Percentiles rank a stretch among this genome's conserved stretches.
Conservation (phyloP, 2,329 filamentous ascomycete genomes). For the Lecanicillium sp. region DNA sequence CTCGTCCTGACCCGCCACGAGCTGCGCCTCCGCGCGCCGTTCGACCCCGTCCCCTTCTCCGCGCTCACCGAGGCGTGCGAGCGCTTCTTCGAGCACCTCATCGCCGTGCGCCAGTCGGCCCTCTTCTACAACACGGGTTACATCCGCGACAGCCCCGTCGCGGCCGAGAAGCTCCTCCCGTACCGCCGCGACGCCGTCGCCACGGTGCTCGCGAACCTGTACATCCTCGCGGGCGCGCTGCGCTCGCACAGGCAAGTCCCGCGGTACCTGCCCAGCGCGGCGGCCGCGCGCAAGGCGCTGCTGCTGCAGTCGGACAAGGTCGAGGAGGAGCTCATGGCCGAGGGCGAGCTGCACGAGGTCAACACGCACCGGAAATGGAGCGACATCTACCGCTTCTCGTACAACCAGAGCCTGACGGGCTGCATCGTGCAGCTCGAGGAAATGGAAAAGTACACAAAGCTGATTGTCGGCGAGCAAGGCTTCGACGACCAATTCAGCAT, state of each 20-base stretch:
- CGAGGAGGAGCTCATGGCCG: slow-evolving; percentile 29
- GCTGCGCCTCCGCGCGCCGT: slow-evolving; percentile 50
- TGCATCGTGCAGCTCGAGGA: slow-evolving; percentile 50
- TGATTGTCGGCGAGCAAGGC: slow-evolving; percentile 49
- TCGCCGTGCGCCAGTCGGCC: slow-evolving; percentile 51
- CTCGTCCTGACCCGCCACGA: slow-evolving; percentile 53
- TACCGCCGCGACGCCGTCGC: slow-evolving; percentile 53
- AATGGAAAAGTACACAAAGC: slow-evolving; percentile 50
- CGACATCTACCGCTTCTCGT: slow-evolving; percentile 51
- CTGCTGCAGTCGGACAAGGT: slow-evolving; percentile 45
- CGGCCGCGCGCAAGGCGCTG: slow-evolving; percentile 45
- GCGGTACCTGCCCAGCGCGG: slow-evolving; percentile 51
- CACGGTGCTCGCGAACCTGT: slow-evolving; percentile 51
- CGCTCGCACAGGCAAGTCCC: slow-evolving; percentile 44
- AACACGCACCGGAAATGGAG: slow-evolving; percentile 42
- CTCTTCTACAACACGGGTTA: slow-evolving; percentile 51
- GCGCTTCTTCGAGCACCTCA: slow-evolving; percentile 53
- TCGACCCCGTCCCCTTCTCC: slow-evolving; percentile 50
- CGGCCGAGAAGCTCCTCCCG: slow-evolving; percentile 41
- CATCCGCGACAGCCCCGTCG: slow-evolving; percentile 43
- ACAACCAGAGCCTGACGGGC: slow-evolving; percentile 47
- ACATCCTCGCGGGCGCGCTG: slow-evolving; percentile 51
- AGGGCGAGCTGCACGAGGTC: slow-evolving; percentile 20
- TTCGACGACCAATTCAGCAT: slow-evolving; percentile 13
- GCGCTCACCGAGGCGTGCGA: slow-evolving; percentile 51